Base-by-base conservation (phyloP, 768 basidiomycete genomes). In the Kwoniella europaea region DNA sequence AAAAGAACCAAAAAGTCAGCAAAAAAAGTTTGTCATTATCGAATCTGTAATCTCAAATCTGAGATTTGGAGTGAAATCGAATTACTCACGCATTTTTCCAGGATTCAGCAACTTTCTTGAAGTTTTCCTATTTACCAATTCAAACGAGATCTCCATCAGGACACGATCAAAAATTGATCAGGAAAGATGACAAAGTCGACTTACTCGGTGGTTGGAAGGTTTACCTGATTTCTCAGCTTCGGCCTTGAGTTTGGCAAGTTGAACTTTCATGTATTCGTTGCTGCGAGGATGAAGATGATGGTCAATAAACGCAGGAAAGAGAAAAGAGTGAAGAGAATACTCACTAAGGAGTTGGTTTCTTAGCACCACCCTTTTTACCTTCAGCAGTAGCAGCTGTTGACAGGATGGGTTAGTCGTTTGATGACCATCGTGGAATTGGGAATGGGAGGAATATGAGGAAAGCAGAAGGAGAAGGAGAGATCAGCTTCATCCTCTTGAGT, bases 251-350 rank as follows among this genome's bases (percentile, higher is more conserved):
- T 81, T 79, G 66, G 77, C 79, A 69, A 81, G 79, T 60, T 79
- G 76, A 62, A 79, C 76, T 72, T 81, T 81, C 79, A 81, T 81
- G 79, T 75, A 81, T 43, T 74, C 73, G 71, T 81, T 79, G 78
- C 79, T 81, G 71, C 2, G 35, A 22, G 20, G 24, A 52, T 20
- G 50, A 54, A 27, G 18, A 20, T 15, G 22, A 58, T 27, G 24
- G 16, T 20, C 24, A 16, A 58, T 35, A 10, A 58, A n/a, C 13
- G 29, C 12, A 35, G 24, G 15, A 35, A 58, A 46, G 65, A 62
- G 58, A 41, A 64, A 16, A 16, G 46, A 18, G 18, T 16, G 67
- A 27, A 60, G 53, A 54, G 53, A 27, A 50, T 7, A 78, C 76
- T 74, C 62, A 80, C 79, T 80, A 80, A 20, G 79, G 67, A 16